Conservation (phyloP, 2,329 filamentous ascomycete genomes). For the Monascus ruber region DNA sequence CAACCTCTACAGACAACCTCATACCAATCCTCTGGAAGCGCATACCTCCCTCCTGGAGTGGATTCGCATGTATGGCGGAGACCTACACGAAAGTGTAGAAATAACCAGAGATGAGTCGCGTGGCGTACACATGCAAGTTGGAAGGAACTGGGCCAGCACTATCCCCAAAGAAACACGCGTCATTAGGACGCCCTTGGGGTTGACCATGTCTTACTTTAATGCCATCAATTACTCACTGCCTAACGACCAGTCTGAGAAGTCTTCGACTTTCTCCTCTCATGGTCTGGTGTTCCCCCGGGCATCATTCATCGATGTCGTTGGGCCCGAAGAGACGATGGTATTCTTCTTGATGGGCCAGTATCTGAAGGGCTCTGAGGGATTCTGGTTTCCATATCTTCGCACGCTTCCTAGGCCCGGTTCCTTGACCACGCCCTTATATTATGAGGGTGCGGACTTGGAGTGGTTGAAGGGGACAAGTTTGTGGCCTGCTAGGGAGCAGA, state of each 20-base stretch:
- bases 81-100: conserved; percentile 20
- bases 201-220: conserved; percentile 29
- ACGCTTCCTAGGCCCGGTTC: conserved; percentile 53
- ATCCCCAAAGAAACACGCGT: conserved; percentile 21
- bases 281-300: conserved; percentile 34
- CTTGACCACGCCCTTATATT: conserved; percentile 53
- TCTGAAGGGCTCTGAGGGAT: conserved; percentile 45
- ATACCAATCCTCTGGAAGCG: conserved; percentile 8
- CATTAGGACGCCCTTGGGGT: conserved; percentile 22
- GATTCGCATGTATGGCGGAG: conserved; percentile 20
- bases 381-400: conserved; percentile 58
- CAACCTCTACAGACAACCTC: no score
- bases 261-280: conserved; percentile 17
- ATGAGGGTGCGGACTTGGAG: conserved; percentile 48
- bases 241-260: neutral
- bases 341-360: conserved; percentile 62
- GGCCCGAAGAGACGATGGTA: conserved; percentile 51
- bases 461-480: conserved; percentile 32
- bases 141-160: conserved; percentile 11
- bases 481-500: conserved; percentile 20
- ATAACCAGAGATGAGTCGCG: conserved; percentile 22
- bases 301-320: conserved; percentile 38
- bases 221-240: conserved; percentile 15
- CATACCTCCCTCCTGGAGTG: conserved; percentile 22
- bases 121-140: conserved; percentile 26